These are phyloP conservation scores for Gnomoniopsis smithogilvyi DNA, from an alignment of 2,329 filamentous ascomycete species.

Conservation along the genomic window DNA sequence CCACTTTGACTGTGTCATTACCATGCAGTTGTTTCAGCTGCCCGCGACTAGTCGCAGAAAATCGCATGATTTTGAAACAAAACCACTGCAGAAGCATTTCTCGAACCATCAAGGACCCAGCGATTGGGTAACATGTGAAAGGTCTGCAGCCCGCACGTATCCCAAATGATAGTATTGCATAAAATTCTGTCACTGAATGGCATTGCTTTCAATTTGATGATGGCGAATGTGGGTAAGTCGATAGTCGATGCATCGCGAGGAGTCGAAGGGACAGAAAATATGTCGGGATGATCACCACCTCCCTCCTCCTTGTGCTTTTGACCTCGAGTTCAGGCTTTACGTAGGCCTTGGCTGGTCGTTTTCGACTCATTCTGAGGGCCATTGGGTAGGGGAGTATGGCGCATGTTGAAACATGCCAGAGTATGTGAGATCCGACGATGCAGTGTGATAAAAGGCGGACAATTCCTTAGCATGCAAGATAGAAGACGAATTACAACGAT, in stretches of 20 bases:
- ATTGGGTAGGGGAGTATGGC: too few species aligned
- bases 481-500: too few species aligned
- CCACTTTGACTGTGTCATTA: constrained; percentile 3
- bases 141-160: too few species aligned
- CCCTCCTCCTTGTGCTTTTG: constrained; percentile 5
- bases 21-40: constrained; percentile 6
- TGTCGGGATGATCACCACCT: background rate
- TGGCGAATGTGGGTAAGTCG: too few species aligned
- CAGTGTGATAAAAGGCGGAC: too few species aligned
- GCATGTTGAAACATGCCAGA: too few species aligned
- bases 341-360: constrained; percentile 4
- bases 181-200: too few species aligned
- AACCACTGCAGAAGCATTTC: background rate
- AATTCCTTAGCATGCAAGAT: too few species aligned
- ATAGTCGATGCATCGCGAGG: background rate
- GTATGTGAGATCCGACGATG: too few species aligned
- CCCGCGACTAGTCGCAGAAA: background rate
- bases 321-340: constrained; percentile 5
- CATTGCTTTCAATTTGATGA: too few species aligned
- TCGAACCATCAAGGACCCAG: background rate
- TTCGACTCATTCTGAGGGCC: background rate
- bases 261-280: constrained; percentile 6
- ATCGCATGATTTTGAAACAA: constrained; percentile 4
- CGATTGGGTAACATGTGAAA: too few species aligned
- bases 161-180: too few species aligned